Evolutionary conservation across 2,329 filamentous ascomycete species (phyloP).

Genomic region (Beauveria australis): DNA sequence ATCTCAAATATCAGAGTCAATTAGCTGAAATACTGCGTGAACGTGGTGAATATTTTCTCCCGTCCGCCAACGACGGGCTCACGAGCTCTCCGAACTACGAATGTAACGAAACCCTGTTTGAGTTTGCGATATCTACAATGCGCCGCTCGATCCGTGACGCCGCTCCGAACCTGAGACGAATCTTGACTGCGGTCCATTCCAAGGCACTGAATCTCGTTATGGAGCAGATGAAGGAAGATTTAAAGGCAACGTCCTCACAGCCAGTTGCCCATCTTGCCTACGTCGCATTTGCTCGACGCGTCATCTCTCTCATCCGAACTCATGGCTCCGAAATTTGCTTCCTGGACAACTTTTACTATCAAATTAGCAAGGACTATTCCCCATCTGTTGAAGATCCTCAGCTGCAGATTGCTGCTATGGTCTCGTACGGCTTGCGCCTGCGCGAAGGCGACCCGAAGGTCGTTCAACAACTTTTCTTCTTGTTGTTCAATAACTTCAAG

Average conservation of each 20-base stretch:
- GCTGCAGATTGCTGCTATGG: slow-evolving; percentile 46
- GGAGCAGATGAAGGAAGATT: slow-evolving; percentile 45
- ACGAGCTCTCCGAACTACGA: slow-evolving; percentile 37
- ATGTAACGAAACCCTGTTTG: slow-evolving; percentile 41
- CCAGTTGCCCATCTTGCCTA: slow-evolving; percentile 35
- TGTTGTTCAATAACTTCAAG: slow-evolving; percentile 50
- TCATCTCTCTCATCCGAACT: slow-evolving; percentile 46
- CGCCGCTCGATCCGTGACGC: slow-evolving; percentile 36
- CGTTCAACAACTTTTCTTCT: slow-evolving; percentile 44
- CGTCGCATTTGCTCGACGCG: slow-evolving; percentile 42
- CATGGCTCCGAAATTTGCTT: slow-evolving; percentile 45
- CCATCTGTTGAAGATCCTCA: slow-evolving; percentile 48
- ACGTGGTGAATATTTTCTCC: slow-evolving; percentile 35
- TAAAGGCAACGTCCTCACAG: slow-evolving; percentile 29
- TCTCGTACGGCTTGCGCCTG: slow-evolving; percentile 47
- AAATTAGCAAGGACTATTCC: slow-evolving; percentile 47
- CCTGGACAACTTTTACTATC: slow-evolving; percentile 48
- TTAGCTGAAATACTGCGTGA: slow-evolving; percentile 39
- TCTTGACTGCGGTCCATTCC: slow-evolving; percentile 32
- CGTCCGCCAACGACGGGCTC: slow-evolving; percentile 28
- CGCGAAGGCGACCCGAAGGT: slow-evolving; percentile 42
- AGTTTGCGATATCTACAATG: slow-evolving; percentile 41
- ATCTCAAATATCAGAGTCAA: slow-evolving; percentile 39
- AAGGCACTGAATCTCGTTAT: slow-evolving; percentile 39
- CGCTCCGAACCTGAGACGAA: slow-evolving; percentile 25